Conservation (phyloP, 1,284 basidiomycete genomes). For the Pseudozyma hubeiensis region DNA sequence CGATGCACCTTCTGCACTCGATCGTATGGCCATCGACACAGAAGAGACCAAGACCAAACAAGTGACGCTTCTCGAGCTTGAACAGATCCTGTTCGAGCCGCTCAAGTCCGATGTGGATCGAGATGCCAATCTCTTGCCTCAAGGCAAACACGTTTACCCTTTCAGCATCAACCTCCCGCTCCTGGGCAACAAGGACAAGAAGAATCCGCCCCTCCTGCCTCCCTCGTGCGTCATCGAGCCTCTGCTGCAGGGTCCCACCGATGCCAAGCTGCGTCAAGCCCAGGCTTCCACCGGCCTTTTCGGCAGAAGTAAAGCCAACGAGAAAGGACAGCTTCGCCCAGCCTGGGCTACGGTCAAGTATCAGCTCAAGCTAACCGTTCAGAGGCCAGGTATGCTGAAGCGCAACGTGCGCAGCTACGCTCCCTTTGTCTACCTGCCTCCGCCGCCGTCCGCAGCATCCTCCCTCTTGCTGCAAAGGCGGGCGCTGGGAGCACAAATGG, state of each 20-base stretch:
- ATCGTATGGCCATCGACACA: slow-evolving; percentile 20
- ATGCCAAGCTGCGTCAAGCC: slow-evolving; percentile 14
- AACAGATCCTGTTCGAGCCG: slow-evolving; percentile 40
- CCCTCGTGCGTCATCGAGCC: slow-evolving; percentile 45
- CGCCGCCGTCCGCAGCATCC: slow-evolving; percentile 40
- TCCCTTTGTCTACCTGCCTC: slow-evolving; percentile 61
- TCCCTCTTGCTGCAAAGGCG: slow-evolving; percentile 36
- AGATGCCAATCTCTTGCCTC: slow-evolving; percentile 29
- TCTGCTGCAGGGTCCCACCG: slow-evolving; percentile 24
- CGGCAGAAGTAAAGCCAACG: slow-evolving; percentile 19
- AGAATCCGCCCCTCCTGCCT: slow-evolving; percentile 24
- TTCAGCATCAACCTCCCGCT: slow-evolving; percentile 50
- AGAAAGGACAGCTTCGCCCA: slow-evolving; percentile 10
- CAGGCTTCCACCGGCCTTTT: slow-evolving; percentile 33
- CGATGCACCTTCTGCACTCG: slow-evolving; percentile 31
- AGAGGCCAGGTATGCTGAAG: slow-evolving; percentile 55
- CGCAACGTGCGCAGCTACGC: slow-evolving; percentile 59
- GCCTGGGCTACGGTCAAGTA: slow-evolving; percentile 64
- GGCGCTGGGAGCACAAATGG: slow-evolving; percentile 38
- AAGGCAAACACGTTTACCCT: slow-evolving; percentile 43
- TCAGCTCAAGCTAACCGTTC: slow-evolving; percentile 62
- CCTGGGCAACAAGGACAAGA: slow-evolving; percentile 26
- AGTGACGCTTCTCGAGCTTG: slow-evolving; percentile 51
- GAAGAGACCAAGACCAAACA: slow-evolving; percentile 46
- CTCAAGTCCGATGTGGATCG: slow-evolving; percentile 15